Conservation (phyloP, 1,284 basidiomycete species). For the Pisolithus thermaeus region DNA sequence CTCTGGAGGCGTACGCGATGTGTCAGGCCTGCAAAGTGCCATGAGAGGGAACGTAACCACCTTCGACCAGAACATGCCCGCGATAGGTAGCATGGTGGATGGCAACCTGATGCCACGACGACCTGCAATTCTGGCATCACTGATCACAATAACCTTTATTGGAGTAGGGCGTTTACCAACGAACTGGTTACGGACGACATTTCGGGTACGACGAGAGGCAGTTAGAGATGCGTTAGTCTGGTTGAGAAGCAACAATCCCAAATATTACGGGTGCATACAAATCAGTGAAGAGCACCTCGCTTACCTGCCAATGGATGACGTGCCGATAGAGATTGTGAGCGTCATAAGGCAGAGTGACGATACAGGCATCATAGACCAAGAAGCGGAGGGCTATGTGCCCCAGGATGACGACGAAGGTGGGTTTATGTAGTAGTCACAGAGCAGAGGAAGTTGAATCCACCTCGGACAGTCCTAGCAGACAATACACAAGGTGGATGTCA, state of each 20-base stretch:
- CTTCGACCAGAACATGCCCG: conserved; percentile 8
- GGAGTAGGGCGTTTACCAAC: conserved; percentile 11
- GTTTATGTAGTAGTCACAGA: too few species aligned
- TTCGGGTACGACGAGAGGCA: conserved; percentile 20
- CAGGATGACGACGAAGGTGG: too few species aligned
- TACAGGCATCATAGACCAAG: too few species aligned
- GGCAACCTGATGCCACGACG: conserved; percentile 18
- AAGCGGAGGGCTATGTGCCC: too few species aligned
- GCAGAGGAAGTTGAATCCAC: too few species aligned
- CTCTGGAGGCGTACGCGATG: background rate
- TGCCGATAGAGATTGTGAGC: too few species aligned
- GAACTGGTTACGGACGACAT: conserved; percentile 14
- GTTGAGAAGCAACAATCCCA: conserved; percentile 24
- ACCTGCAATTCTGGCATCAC: conserved; percentile 18
- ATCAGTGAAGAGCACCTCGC: too few species aligned
- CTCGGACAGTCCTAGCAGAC: too few species aligned
- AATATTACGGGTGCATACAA: too few species aligned
- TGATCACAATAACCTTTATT: conserved; percentile 23
- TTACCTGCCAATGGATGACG: too few species aligned
- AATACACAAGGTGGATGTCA: too few species aligned
- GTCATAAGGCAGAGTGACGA: too few species aligned
- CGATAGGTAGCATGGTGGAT: conserved; percentile 12
- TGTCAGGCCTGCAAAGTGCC: conserved; percentile 1
- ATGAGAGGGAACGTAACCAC: conserved; percentile 19
- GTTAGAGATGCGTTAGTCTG: conserved; percentile 24